A percentile compares a stretch with the other conserved stretches of the same genome.
Evolutionary conservation across 1,284 basidiomycete species (phyloP).

Genomic region (Chondrostereum purpureum): DNA sequence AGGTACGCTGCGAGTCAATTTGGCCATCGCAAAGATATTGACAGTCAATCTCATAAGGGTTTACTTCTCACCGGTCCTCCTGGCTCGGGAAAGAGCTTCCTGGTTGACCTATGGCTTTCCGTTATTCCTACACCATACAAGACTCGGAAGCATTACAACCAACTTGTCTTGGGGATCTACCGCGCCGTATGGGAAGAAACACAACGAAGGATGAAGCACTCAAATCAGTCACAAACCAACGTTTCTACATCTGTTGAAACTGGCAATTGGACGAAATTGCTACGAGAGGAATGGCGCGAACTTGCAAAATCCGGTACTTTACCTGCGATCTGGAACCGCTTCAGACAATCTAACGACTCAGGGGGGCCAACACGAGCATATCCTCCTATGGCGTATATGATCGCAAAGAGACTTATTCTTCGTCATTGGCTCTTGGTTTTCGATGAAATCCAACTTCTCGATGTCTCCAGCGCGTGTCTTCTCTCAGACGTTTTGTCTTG

Average conservation of each 20-base stretch:
- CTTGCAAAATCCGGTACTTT: slow-evolving; percentile 7
- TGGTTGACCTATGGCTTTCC: slow-evolving; percentile 63
- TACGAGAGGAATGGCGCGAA: not conserved
- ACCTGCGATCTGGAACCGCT: slow-evolving; percentile 1
- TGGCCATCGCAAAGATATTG: not conserved
- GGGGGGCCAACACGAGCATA: not conserved
- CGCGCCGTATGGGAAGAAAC: slow-evolving; percentile 56
- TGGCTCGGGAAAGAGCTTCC: slow-evolving; percentile 70
- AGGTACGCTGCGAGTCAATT: slow-evolving; percentile 35
- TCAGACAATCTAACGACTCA: not conserved
- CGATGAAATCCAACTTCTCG: slow-evolving; percentile 70
- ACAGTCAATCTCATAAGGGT: slow-evolving; percentile 37
- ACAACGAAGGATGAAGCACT: slow-evolving; percentile 32
- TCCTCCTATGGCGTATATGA: slow-evolving; percentile 23
- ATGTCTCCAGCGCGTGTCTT: slow-evolving; percentile 60
- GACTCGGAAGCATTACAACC: slow-evolving; percentile 60
- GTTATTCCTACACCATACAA: slow-evolving; percentile 55
- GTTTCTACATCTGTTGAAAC: not conserved
- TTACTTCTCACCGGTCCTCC: slow-evolving; percentile 74
- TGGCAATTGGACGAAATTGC: not conserved
- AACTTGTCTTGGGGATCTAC: slow-evolving; percentile 65
- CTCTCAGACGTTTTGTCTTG: slow-evolving; percentile 67
- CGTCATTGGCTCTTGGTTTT: slow-evolving; percentile 57
- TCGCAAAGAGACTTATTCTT: slow-evolving; percentile 43
- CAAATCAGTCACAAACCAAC: not conserved